Base-by-base conservation (phyloP, 495 filamentous ascomycete species). In the Massariosphaeria phaeospora region DNA sequence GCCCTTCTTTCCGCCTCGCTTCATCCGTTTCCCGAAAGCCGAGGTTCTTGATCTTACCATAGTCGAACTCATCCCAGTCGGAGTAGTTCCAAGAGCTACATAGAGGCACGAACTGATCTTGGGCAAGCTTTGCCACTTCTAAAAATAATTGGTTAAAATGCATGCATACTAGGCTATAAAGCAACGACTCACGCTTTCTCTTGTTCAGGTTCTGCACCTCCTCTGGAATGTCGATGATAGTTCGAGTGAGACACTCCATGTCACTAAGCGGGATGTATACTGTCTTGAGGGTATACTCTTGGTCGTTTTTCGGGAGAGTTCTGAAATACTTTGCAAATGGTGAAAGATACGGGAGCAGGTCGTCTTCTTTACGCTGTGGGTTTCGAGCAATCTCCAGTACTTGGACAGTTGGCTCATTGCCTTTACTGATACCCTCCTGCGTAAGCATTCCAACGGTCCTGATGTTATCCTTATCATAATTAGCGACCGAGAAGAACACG, bases 41-140 rank as follows among this genome's bases (percentile, higher is more conserved):
- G 55, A 97, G 70, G 64, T 86, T 88, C 68, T 84, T 89, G 64
- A 96, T 82, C 52, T 79, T 80, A 24, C 74, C 74, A 73, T 88
- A 88, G 67, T 95, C 90, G 36, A 90, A 71, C 69, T 98, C 94
- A 58, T 90, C 79, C 91, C 91, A 97, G 36, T 79, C 74, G 21
- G 80, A 69, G 21, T 73, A 73, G 15, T 76, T 77, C 89, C 93
- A 97, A 0, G 82, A 81, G 15, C 71, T 69, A 65, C 78, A 84
- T 4, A 87, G 73, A 12, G 78, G 72, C 17, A 72, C 68, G 24
- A 96, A 71, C 45, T 84, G 79, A 23, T 84, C 81, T 57, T 84
- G 71, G 5, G 72, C 79, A 33, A 75, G 69, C 26, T 74, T 73
- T 10, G 66, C 47, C 10, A 64, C 63, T 33, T 75, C 73, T 63